These are phyloP conservation scores for Pilasporangium apinafurcum DNA, from an alignment of 352 stramenopile genomes.

Conservation along the genomic window DNA sequence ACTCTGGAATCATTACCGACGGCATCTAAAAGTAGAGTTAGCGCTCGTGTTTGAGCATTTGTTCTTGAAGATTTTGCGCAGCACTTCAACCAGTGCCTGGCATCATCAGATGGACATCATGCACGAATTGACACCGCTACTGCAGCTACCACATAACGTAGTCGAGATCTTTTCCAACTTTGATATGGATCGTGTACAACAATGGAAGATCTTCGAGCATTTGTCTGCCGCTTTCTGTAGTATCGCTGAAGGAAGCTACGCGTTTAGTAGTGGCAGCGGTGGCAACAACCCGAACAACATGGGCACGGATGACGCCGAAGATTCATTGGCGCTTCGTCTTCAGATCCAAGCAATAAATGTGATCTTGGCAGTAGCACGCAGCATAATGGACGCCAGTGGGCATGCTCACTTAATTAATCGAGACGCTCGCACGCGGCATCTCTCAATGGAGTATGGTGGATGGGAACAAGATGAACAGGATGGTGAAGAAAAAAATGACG, in stretches of 20 bases:
- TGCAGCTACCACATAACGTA: slow-evolving; percentile 82
- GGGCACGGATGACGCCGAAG: slow-evolving; percentile 24
- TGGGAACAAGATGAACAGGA: slow-evolving; percentile 78
- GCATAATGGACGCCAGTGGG: slow-evolving; percentile 81
- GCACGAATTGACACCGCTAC: slow-evolving; percentile 67
- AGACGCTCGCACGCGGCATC: slow-evolving; percentile 59
- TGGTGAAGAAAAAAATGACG: slow-evolving; percentile 3
- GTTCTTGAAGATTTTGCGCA: slow-evolving; percentile 65
- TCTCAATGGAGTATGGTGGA: slow-evolving; percentile 81
- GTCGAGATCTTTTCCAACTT: slow-evolving; percentile 88
- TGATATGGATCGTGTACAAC: slow-evolving; percentile 79
- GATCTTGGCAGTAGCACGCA: slow-evolving; percentile 72
- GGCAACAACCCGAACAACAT: slow-evolving; percentile 21
- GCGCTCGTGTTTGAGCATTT: slow-evolving; percentile 79
- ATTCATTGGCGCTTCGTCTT: slow-evolving; percentile 23
- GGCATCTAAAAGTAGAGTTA: slow-evolving; percentile 78
- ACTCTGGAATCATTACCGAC: slow-evolving; percentile 82
- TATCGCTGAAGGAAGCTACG: slow-evolving; percentile 56
- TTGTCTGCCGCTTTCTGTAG: slow-evolving; percentile 66
- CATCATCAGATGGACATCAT: slow-evolving; percentile 75
- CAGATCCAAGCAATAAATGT: slow-evolving; percentile 67
- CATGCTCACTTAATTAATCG: slow-evolving; percentile 82
- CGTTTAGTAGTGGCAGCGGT: slow-evolving; percentile 7
- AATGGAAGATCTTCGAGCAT: slow-evolving; percentile 88
- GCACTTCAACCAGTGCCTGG: slow-evolving; percentile 27